Percentiles rank a stretch among this genome's conserved stretches.
Evolutionary conservation across 495 filamentous ascomycete species (phyloP).

Genomic region (Hypoxylon perforatum): DNA sequence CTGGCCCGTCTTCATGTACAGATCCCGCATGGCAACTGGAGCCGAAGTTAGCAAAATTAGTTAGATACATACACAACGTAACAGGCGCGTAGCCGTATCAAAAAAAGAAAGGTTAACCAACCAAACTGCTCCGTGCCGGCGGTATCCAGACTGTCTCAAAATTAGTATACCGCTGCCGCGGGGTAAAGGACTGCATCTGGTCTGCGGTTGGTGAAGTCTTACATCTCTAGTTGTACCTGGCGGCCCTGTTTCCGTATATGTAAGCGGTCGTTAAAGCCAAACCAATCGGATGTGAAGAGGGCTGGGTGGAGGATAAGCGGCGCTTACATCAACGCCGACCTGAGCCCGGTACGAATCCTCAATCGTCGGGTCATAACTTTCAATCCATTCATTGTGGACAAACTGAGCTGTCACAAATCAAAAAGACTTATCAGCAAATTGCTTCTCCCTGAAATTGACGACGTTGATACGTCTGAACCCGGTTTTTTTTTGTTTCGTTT

Average conservation of each 20-base stretch:
- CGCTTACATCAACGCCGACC: slow-evolving; percentile 89
- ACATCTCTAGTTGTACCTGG: slow-evolving; percentile 98
- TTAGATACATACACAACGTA: no score
- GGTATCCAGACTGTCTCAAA: slow-evolving; percentile 79
- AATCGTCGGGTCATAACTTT: slow-evolving; percentile 98
- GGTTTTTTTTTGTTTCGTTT: slow-evolving; percentile 23
- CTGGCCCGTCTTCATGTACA: slow-evolving; percentile 97
- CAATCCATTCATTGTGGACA: slow-evolving; percentile 99
- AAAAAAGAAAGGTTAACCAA: slow-evolving; percentile 59
- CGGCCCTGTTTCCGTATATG: slow-evolving; percentile 71
- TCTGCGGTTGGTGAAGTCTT: slow-evolving; percentile 50
- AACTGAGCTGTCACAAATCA: slow-evolving; percentile 81
- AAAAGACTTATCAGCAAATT: slow-evolving; percentile 38
- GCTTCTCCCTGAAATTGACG: slow-evolving; percentile 20
- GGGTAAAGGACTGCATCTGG: slow-evolving; percentile 27
- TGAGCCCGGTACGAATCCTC: slow-evolving; percentile 97
- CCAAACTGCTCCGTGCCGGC: slow-evolving; percentile 99
- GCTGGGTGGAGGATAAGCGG: not conserved
- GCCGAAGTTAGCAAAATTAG: slow-evolving; percentile 37
- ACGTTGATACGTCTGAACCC: slow-evolving; percentile 17
- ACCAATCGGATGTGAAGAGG: slow-evolving; percentile 22
- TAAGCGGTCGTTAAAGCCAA: slow-evolving; percentile 41
- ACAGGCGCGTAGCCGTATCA: slow-evolving; percentile 9
- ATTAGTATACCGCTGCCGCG: slow-evolving; percentile 33
- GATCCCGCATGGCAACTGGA: slow-evolving; percentile 74